Conservation (phyloP, 768 basidiomycete species). For the Mycena leptocephala region DNA sequence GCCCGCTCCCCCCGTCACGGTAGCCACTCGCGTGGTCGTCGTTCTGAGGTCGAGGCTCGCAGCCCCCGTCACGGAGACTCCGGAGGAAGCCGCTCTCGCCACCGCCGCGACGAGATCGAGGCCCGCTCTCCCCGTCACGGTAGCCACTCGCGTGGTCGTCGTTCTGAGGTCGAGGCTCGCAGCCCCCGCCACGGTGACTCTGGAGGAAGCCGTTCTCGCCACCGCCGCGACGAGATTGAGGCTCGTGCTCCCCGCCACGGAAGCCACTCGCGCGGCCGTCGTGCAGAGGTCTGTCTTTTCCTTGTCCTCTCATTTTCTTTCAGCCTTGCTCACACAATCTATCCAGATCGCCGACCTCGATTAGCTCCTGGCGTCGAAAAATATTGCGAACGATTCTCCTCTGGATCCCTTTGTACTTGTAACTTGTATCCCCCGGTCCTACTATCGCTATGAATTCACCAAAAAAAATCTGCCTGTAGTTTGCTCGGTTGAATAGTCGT, state of each 20-base stretch:
- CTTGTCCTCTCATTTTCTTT: too few species aligned
- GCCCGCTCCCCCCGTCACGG: too few species aligned
- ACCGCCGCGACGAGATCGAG: not conserved
- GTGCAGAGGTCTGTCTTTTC: too few species aligned
- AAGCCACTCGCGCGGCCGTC: not conserved
- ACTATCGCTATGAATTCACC: too few species aligned
- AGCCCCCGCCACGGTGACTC: slow-evolving; percentile 21
- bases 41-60: slow-evolving; percentile 4
- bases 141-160: slow-evolving; percentile 7
- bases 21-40: slow-evolving; percentile 8
- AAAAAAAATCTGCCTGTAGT: too few species aligned
- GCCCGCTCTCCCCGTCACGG: slow-evolving; percentile 11
- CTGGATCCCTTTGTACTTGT: too few species aligned
- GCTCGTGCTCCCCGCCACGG: slow-evolving; percentile 12
- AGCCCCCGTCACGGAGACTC: slow-evolving; percentile 17
- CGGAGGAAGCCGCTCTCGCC: not conserved
- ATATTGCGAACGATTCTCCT: too few species aligned
- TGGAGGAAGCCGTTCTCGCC: not conserved
- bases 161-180: slow-evolving; percentile 4
- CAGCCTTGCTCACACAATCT: too few species aligned
- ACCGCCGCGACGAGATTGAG: not conserved
- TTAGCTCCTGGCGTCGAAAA: too few species aligned
- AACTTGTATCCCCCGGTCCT: too few species aligned
- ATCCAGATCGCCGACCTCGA: too few species aligned
- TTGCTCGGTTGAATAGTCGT: too few species aligned